These are phyloP conservation scores for Opeltia flavorubescens DNA, from an alignment of 495 filamentous ascomycete species.

Conservation along the genomic window DNA sequence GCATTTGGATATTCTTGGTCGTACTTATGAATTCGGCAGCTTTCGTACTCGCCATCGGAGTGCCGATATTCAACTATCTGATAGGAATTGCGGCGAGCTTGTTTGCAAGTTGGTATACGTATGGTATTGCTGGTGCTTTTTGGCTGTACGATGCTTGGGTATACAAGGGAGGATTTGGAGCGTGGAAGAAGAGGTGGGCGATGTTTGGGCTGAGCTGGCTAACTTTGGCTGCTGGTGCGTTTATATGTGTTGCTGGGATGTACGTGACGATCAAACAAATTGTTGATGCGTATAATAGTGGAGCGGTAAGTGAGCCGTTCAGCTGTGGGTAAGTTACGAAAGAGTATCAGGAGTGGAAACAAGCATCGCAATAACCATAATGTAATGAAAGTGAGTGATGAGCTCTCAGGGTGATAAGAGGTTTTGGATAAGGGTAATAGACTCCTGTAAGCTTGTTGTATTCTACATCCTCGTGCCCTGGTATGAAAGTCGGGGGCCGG, in stretches of 20 bases:
- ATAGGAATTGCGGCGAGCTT: slow-evolving; percentile 31
- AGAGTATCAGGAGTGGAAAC: background rate
- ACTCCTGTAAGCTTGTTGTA: no score
- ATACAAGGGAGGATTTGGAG: slow-evolving; percentile 23
- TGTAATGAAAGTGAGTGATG: no score
- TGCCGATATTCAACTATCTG: slow-evolving; percentile 40
- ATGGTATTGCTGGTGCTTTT: slow-evolving; percentile 34
- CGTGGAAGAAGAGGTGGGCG: slow-evolving; percentile 15
- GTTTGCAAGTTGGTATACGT: slow-evolving; percentile 29
- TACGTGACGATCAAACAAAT: slow-evolving; percentile 41
- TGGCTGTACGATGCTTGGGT: slow-evolving; percentile 27
- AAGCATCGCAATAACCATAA: background rate
- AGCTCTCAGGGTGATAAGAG: no score
- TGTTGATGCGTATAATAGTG: slow-evolving; percentile 13
- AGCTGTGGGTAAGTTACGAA: slow-evolving; percentile 7
- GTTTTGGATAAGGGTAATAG: no score
- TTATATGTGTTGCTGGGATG: slow-evolving; percentile 35
- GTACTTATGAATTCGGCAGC: slow-evolving; percentile 29
- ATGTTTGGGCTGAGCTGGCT: slow-evolving; percentile 30
- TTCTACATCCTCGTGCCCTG: no score
- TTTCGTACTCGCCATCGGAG: slow-evolving; percentile 36
- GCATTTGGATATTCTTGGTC: slow-evolving; percentile 32
- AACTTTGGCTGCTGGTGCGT: slow-evolving; percentile 28
- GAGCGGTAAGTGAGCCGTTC: slow-evolving; percentile 11
- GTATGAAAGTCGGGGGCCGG: no score